A percentile compares a stretch with the other conserved stretches of the same genome.
phyloP scores from a whole-genome alignment of 2,329 filamentous ascomycete genomes.

The Aspergillus tanneri region DNA sequence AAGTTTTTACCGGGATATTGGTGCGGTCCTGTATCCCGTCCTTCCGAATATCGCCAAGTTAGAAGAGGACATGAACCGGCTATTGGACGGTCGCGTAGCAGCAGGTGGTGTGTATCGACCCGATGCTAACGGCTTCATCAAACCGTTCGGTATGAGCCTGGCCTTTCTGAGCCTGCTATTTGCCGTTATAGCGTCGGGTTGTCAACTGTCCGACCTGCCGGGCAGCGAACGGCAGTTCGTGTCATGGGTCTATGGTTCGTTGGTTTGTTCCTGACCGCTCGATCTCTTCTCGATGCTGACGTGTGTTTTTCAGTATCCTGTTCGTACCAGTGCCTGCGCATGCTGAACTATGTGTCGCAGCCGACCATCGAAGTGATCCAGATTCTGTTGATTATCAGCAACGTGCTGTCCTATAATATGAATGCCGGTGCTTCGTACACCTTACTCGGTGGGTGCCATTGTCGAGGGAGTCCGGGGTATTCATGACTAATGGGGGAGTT shows the following conservation, averaged over 20 bases:
- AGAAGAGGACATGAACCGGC: slow-evolving; percentile 51
- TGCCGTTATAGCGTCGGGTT: slow-evolving; percentile 61
- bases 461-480: not conserved
- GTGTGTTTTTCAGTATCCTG: slow-evolving; percentile 55
- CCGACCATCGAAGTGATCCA: slow-evolving; percentile 62
- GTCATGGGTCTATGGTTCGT: slow-evolving; percentile 61
- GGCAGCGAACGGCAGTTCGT: slow-evolving; percentile 61
- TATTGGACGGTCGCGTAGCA: slow-evolving; percentile 52
- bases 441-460: slow-evolving; percentile 53
- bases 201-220: slow-evolving; percentile 57
- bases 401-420: slow-evolving; percentile 63
- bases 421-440: slow-evolving; percentile 65
- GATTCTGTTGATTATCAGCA: slow-evolving; percentile 61
- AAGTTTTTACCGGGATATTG: slow-evolving; percentile 55
- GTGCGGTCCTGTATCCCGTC: slow-evolving; percentile 58
- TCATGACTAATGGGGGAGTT: slow-evolving; percentile 5
- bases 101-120: slow-evolving; percentile 42
- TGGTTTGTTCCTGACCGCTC: not conserved
- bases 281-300: slow-evolving; percentile 22
- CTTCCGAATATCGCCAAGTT: slow-evolving; percentile 53
- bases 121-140: slow-evolving; percentile 49
- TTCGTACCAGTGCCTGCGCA: slow-evolving; percentile 63
- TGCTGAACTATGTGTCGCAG: slow-evolving; percentile 63
- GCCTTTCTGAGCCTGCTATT: slow-evolving; percentile 62
- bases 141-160: slow-evolving; percentile 58